Conservation (phyloP, 2,329 filamentous ascomycete species). For the Pseudogymnoascus sp. region DNA sequence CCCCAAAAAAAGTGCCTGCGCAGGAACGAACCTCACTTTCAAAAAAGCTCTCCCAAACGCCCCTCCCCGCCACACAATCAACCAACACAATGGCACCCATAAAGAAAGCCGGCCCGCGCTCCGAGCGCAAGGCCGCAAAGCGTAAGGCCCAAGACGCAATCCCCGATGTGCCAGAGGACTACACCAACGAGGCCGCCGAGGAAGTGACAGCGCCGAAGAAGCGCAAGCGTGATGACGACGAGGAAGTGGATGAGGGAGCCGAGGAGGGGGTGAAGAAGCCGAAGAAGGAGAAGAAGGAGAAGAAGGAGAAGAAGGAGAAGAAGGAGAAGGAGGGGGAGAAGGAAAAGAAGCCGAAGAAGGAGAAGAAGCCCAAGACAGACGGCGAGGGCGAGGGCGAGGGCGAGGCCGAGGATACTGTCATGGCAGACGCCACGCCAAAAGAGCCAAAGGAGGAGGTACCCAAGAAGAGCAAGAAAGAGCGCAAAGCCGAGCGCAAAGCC, state of each 20-base stretch:
- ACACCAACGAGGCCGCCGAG: constrained; percentile 1
- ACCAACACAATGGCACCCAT: not conserved
- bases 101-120: constrained; percentile 16
- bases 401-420: constrained; percentile 14
- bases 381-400: constrained; percentile 15
- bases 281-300: constrained; percentile 21
- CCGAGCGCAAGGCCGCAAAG: constrained; percentile 30
- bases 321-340: constrained; percentile 15
- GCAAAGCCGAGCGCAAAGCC: constrained; percentile 29
- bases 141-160: constrained; percentile 29
- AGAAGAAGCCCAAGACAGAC: constrained; percentile 20
- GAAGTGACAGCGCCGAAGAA: constrained; percentile 11
- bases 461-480: constrained; percentile 32
- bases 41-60: too few relatives aligned
- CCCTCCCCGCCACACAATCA: not conserved
- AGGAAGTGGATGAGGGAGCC: constrained; percentile 20
- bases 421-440: constrained; percentile 26
- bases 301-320: constrained; percentile 9
- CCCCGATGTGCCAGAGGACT: constrained; percentile 26
- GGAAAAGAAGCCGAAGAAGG: constrained; percentile 10
- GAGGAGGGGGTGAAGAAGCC: constrained; percentile 15
- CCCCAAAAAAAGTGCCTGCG: not conserved
- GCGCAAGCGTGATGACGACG: not conserved
- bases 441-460: constrained; percentile 29
- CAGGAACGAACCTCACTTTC: not conserved